phyloP scores from a whole-genome alignment of 2,329 filamentous ascomycete species.

The Xylariales sp. region DNA sequence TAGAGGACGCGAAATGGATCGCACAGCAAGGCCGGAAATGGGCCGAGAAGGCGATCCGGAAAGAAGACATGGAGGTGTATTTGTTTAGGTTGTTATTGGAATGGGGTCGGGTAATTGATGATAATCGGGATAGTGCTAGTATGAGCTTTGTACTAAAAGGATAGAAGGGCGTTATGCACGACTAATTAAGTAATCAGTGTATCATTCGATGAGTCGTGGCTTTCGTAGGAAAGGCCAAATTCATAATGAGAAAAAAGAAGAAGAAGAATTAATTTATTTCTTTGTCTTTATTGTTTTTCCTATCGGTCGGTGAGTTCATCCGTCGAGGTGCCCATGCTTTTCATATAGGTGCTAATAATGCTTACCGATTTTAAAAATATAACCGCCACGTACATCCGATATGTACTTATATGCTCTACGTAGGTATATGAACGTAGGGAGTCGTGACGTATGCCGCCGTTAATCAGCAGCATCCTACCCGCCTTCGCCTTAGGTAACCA shows the following conservation, averaged over 20 bases:
- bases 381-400: neutral
- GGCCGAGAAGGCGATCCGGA: conserved; percentile 71
- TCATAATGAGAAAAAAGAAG: too few relatives aligned
- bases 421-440: conserved; percentile 11
- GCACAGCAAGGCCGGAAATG: conserved; percentile 73
- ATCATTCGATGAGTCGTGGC: neutral
- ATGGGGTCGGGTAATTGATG: conserved; percentile 77
- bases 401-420: neutral
- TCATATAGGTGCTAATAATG: too few relatives aligned
- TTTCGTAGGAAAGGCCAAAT: neutral
- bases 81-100: conserved; percentile 81
- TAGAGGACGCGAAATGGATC: conserved; percentile 71
- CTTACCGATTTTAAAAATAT: neutral
- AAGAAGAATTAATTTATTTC: too few relatives aligned
- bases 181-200: neutral
- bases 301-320: too few relatives aligned
- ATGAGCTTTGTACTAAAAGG: conserved; percentile 52
- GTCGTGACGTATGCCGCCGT: conserved; percentile 30
- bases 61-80: conserved; percentile 84
- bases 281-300: too few relatives aligned
- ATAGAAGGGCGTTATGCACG: neutral
- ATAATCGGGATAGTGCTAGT: conserved; percentile 63
- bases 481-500: neutral
- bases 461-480: neutral
- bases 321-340: too few relatives aligned